These are phyloP conservation scores for Lepraria neglecta DNA, from an alignment of 495 filamentous ascomycete species.

Conservation along the genomic window DNA sequence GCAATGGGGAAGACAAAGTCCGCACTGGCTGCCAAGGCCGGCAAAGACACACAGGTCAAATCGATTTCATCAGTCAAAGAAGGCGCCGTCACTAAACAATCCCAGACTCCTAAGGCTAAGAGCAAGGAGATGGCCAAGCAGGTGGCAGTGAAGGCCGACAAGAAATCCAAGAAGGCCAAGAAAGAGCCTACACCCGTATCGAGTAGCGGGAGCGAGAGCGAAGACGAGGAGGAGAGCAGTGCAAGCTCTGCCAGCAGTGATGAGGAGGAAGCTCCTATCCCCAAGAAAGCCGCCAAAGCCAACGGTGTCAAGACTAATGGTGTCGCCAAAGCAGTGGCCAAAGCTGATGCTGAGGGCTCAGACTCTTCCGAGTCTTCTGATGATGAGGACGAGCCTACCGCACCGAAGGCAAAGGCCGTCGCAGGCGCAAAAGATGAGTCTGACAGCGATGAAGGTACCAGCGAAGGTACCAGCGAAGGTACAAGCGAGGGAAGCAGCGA, in stretches of 20 bases:
- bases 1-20: conserved; percentile 51
- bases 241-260: conserved; percentile 36
- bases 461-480: conserved; percentile 10
- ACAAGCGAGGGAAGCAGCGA: conserved; percentile 19
- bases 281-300: conserved; percentile 16
- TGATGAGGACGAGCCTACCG: conserved; percentile 31
- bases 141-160: conserved; percentile 39
- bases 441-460: conserved; percentile 17
- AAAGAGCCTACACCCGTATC: conserved; percentile 44
- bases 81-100: conserved; percentile 45
- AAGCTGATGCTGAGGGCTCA: conserved; percentile 23
- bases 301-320: conserved; percentile 27
- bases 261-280: conserved; percentile 30
- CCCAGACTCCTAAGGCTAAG: conserved; percentile 44
- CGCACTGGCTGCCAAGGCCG: conserved; percentile 34
- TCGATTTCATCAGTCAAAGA: conserved; percentile 48
- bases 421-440: conserved; percentile 17
- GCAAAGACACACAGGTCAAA: conserved; percentile 44
- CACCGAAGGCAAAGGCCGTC: conserved; percentile 8
- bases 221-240: conserved; percentile 39
- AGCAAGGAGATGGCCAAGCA: conserved; percentile 46
- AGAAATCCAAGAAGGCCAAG: conserved; percentile 33
- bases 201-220: conserved; percentile 40
- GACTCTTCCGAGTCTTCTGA: conserved; percentile 33
- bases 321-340: conserved; percentile 16